These are phyloP conservation scores for Candida anglica DNA, from an alignment of 805 yeast genomes.

Conservation along the genomic window DNA sequence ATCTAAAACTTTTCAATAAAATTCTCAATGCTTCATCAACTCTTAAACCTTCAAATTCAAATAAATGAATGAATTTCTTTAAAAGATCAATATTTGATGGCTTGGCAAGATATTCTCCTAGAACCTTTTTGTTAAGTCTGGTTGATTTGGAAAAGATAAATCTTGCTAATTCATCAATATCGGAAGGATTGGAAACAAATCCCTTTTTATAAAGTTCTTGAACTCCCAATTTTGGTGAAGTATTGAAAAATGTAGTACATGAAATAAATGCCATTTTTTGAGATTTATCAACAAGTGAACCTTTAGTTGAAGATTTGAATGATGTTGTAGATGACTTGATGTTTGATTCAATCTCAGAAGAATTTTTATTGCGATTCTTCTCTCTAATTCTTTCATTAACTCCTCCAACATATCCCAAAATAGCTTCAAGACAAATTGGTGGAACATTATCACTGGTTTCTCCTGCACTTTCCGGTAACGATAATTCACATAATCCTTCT, in stretches of 20 bases:
- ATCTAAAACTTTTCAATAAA: slow-evolving; percentile 74
- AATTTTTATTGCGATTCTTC: slow-evolving; percentile 6
- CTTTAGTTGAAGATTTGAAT: slow-evolving; percentile 35
- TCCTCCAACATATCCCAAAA: slow-evolving; percentile 65
- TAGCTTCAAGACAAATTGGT: slow-evolving; percentile 87
- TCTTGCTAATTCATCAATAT: slow-evolving; percentile 60
- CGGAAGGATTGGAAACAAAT: slow-evolving; percentile 48
- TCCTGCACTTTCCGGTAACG: slow-evolving; percentile 81
- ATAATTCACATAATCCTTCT: slow-evolving; percentile 67
- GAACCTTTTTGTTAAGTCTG: slow-evolving; percentile 76
- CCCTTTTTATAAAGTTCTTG: slow-evolving; percentile 58
- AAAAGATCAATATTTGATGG: slow-evolving; percentile 61
- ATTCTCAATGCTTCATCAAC: slow-evolving; percentile 92
- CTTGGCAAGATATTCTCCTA: slow-evolving; percentile 85
- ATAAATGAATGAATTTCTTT: slow-evolving; percentile 58
- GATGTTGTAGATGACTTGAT: slow-evolving; percentile 1
- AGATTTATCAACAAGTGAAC: slow-evolving; percentile 40
- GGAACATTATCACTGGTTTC: slow-evolving; percentile 84
- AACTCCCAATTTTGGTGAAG: slow-evolving; percentile 74
- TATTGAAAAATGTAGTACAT: slow-evolving; percentile 74
- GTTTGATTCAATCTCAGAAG: neutral
- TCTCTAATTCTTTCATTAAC: slow-evolving; percentile 49
- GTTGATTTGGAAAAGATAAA: slow-evolving; percentile 78
- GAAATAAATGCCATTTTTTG: slow-evolving; percentile 72
- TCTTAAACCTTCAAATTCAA: slow-evolving; percentile 74